Base-by-base conservation (phyloP, 331 rosid species). In the Acacia pycnantha region DNA sequence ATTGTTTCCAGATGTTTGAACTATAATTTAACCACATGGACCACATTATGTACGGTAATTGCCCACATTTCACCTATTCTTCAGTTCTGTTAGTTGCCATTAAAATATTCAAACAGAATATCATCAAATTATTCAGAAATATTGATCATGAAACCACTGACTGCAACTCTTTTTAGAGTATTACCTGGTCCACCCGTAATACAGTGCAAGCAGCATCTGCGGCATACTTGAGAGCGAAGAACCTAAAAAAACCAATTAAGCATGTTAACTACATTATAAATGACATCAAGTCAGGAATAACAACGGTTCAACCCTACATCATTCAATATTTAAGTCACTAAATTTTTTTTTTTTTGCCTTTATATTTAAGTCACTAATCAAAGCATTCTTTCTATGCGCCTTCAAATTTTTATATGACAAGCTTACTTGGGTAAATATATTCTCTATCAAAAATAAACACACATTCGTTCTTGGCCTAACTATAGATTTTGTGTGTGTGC, bases 121-220 rank as follows among this genome's bases (percentile, higher is more conserved):
- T 44, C 53, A 73, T 22, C 54, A 70, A 70, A n/a, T 37, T n/a
- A 70, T 43, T 70, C 19, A 48, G n/a, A 41, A 70, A 8, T 21
- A 70, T 22, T 43, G 56, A 16, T 24, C 62, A 50, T 12, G 56
- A 59, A 82, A 54, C 15, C 24, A 54, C 29, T 16, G 22, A 65
- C 4, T 21, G 16, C 56, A 29, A 77, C 18, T 70, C 19, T n/a
- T 27, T 70, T 53, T 76, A 9, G 22, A 53, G 70, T 64, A 78
- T 74, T 90, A 96, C 99, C 97, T 96, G 99, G 83, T 96, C 99
- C 64, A 96, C 98, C 68, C 99, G 93, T 33, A 96, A 89, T 43
- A 96, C 99, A 58, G 99, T 96, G 88, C 98, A 96, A 24, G 87
- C 99, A 87, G 99, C 98, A 90, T 96, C 99, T 7, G 94, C 89